A percentile compares a stretch with the other conserved stretches of the same genome.
phyloP scores from a whole-genome alignment of 2,329 filamentous ascomycete species.

The Cryphonectria nitschkei region DNA sequence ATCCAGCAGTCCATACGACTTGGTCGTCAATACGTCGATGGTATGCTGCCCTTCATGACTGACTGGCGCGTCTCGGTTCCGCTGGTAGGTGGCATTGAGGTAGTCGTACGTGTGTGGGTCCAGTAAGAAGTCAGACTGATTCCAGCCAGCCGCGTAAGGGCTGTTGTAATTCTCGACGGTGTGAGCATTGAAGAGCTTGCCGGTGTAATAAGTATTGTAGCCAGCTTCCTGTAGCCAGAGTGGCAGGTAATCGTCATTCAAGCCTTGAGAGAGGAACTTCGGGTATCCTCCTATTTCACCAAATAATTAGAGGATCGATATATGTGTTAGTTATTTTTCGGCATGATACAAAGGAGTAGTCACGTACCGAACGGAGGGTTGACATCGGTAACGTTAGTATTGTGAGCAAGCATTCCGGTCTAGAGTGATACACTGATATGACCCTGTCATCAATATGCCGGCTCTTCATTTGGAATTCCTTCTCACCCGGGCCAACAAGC shows the following conservation, averaged over 20 bases:
- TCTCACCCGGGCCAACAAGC: too few relatives aligned
- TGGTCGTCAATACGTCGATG: slow-evolving; percentile 33
- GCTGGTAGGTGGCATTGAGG: slow-evolving; percentile 49
- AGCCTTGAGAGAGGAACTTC: slow-evolving; percentile 66
- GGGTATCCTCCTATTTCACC: slow-evolving; percentile 56
- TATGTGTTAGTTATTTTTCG: not conserved
- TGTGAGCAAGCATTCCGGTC: slow-evolving; percentile 65
- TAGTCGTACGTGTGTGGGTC: slow-evolving; percentile 68
- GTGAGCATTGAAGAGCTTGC: slow-evolving; percentile 72
- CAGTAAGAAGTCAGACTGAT: slow-evolving; percentile 44
- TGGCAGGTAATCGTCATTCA: slow-evolving; percentile 70
- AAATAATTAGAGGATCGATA: not conserved
- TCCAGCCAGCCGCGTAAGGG: slow-evolving; percentile 12
- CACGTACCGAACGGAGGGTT: slow-evolving; percentile 58
- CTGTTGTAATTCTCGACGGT: slow-evolving; percentile 62
- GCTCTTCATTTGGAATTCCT: not conserved
- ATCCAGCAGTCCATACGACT: slow-evolving; percentile 26
- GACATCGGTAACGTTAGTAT: slow-evolving; percentile 68
- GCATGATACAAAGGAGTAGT: not conserved
- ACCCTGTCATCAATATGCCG: not conserved
- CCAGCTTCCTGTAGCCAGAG: slow-evolving; percentile 70
- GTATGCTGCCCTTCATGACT: slow-evolving; percentile 39
- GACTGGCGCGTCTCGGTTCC: slow-evolving; percentile 51
- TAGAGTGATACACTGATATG: slow-evolving; percentile 53
- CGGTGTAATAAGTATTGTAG: slow-evolving; percentile 73